phyloP scores from a whole-genome alignment of 2,329 filamentous ascomycete species.

The Bipolaris victoriae region DNA sequence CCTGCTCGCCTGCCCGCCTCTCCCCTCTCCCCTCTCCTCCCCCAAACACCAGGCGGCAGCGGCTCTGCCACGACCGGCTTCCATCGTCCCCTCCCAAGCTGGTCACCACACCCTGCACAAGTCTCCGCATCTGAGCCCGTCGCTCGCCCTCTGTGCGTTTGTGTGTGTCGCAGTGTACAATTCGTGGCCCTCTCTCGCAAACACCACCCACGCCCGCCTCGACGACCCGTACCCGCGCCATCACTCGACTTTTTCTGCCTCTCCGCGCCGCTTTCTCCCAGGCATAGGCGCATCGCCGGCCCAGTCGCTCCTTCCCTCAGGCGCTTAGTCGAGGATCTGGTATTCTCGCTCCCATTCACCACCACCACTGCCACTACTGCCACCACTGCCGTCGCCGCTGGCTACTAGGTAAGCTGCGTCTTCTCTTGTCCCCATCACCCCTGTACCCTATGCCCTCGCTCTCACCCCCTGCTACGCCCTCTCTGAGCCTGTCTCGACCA shows the following conservation, averaged over 20 bases:
- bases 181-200: slow-evolving; percentile 5
- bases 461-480: background rate
- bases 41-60: slow-evolving; percentile 27
- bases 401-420: slow-evolving; percentile 42
- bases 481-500: slow-evolving; percentile 7
- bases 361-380: slow-evolving; percentile 22
- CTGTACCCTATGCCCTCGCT: slow-evolving; percentile 11
- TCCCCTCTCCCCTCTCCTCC: slow-evolving; percentile 6
- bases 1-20: slow-evolving; percentile 14
- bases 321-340: slow-evolving; percentile 53
- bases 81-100: slow-evolving; percentile 28
- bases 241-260: slow-evolving; percentile 24
- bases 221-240: slow-evolving; percentile 13
- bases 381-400: slow-evolving; percentile 24
- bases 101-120: slow-evolving; percentile 19
- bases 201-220: slow-evolving; percentile 4
- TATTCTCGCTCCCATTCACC: slow-evolving; percentile 49
- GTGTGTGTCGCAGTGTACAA: slow-evolving; percentile 20
- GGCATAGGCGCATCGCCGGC: slow-evolving; percentile 42
- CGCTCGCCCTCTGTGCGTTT: background rate
- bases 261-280: slow-evolving; percentile 31
- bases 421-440: slow-evolving; percentile 22
- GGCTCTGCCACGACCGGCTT: slow-evolving; percentile 37
- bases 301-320: slow-evolving; percentile 49
- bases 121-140: background rate